Percentiles rank a stretch among this genome's conserved stretches.
phyloP scores from a whole-genome alignment of 257 asterid genomes.

The Voacanga thouarsii region DNA sequence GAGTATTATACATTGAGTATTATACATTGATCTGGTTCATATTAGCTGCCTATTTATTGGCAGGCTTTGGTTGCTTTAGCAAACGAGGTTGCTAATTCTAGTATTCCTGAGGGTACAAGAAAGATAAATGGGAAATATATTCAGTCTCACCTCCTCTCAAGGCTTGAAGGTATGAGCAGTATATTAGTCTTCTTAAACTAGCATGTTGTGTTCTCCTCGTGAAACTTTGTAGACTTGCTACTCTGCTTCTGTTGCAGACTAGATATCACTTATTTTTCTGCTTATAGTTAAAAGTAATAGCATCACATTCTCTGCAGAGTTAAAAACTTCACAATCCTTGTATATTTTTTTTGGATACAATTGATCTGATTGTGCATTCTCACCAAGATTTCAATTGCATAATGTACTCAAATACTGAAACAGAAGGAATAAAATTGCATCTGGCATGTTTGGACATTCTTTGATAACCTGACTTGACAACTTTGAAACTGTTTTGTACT shows the following conservation, averaged over 20 bases:
- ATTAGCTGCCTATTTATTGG: constrained; percentile 5
- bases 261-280: neutral
- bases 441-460: neutral
- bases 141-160: constrained; percentile 73
- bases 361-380: neutral
- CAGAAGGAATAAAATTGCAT: neutral
- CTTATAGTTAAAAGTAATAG: neutral
- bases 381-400: neutral
- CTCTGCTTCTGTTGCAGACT: neutral
- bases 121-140: constrained; percentile 80
- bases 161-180: constrained; percentile 52
- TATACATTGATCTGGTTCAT: neutral
- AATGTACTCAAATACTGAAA: neutral
- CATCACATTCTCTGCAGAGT: neutral
- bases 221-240: neutral
- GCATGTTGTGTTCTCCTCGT: neutral
- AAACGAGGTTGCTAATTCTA: constrained; percentile 57
- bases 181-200: constrained; percentile 3
- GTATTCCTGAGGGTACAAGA: constrained; percentile 72
- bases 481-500: neutral
- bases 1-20: neutral
- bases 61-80: constrained; percentile 76
- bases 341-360: neutral
- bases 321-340: neutral
- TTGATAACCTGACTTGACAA: neutral